Percentiles rank a stretch among this genome's conserved stretches.
These are phyloP conservation scores for Centaurea solstitialis DNA, from an alignment of 129 eudicot species.

Conservation along the genomic window DNA sequence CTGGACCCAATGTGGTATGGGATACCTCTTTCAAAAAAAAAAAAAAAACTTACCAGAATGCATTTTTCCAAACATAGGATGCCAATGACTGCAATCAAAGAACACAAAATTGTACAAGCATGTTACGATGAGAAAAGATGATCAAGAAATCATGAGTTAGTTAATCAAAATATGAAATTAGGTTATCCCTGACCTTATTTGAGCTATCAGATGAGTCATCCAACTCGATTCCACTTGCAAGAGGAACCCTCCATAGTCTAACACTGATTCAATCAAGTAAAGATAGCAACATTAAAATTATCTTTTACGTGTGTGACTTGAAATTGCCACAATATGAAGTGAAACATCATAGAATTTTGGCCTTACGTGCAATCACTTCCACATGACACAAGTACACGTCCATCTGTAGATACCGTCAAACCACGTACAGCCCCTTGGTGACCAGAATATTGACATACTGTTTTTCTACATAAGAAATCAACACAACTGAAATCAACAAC, in stretches of 20 bases:
- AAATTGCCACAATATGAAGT: background rate
- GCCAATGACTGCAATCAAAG: slow-evolving; percentile 61
- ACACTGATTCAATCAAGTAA: slow-evolving; percentile 55
- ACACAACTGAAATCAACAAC: background rate
- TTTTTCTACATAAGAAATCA: slow-evolving; percentile 44
- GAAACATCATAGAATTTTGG: background rate
- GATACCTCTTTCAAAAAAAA: too few relatives aligned
- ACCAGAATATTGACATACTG: slow-evolving; percentile 83
- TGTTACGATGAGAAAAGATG: background rate
- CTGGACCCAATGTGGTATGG: too few relatives aligned
- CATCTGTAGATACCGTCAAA: slow-evolving; percentile 85
- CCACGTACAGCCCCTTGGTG: slow-evolving; percentile 91
- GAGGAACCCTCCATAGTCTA: slow-evolving; percentile 90
- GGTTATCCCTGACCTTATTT: slow-evolving; percentile 49
- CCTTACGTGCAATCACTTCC: slow-evolving; percentile 97
- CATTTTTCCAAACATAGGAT: slow-evolving; percentile 71
- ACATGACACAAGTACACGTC: slow-evolving; percentile 86
- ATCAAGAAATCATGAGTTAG: background rate
- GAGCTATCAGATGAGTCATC: slow-evolving; percentile 39
- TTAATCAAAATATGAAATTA: slow-evolving; percentile 4
- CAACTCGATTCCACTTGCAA: slow-evolving; percentile 47
- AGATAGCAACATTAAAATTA: background rate
- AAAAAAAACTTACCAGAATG: slow-evolving; percentile 69
- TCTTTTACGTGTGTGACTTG: background rate
- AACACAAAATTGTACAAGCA: slow-evolving; percentile 22